These are phyloP conservation scores for Protomyces gravidus DNA, from an alignment of 1,139 yeast species.

Conservation along the genomic window DNA sequence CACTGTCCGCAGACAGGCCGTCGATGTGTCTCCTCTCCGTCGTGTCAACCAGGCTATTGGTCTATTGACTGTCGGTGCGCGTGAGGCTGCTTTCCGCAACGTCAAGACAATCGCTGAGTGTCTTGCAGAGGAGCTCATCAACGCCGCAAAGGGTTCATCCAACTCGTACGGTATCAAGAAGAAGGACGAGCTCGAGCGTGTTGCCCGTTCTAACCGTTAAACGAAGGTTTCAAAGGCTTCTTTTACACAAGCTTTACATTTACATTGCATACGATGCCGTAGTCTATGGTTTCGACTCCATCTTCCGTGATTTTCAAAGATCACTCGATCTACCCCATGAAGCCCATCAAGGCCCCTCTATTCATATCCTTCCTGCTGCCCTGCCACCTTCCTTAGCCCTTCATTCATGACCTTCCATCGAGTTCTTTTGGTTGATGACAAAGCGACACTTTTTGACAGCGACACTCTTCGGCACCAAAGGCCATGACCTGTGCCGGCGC, in stretches of 20 bases:
- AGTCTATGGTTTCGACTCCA: too few relatives aligned
- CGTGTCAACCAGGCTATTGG: slow-evolving; percentile 99
- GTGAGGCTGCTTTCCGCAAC: slow-evolving; percentile 99
- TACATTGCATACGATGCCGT: not conserved
- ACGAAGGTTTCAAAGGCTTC: too few relatives aligned
- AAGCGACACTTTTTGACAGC: not conserved
- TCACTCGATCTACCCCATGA: too few relatives aligned
- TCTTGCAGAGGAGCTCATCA: slow-evolving; percentile 99
- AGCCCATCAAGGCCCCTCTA: too few relatives aligned
- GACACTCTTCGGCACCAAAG: too few relatives aligned
- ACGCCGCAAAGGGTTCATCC: slow-evolving; percentile 99
- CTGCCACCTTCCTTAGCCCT: too few relatives aligned
- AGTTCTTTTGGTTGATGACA: not conserved
- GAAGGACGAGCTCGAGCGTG: slow-evolving; percentile 99
- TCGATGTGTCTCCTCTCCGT: slow-evolving; percentile 99
- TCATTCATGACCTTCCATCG: too few relatives aligned
- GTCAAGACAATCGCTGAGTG: slow-evolving; percentile 99
- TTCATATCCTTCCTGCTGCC: too few relatives aligned
- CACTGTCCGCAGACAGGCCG: slow-evolving; percentile 99
- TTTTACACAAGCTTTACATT: not conserved
- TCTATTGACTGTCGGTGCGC: slow-evolving; percentile 95
- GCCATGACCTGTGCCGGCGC: not conserved
- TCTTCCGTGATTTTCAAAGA: too few relatives aligned
- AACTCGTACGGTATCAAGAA: slow-evolving; percentile 99
- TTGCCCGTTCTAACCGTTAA: slow-evolving; percentile 99